Conservation (phyloP, 2,329 filamentous ascomycete genomes). For the Aspergillus fumigatiaffinis region DNA sequence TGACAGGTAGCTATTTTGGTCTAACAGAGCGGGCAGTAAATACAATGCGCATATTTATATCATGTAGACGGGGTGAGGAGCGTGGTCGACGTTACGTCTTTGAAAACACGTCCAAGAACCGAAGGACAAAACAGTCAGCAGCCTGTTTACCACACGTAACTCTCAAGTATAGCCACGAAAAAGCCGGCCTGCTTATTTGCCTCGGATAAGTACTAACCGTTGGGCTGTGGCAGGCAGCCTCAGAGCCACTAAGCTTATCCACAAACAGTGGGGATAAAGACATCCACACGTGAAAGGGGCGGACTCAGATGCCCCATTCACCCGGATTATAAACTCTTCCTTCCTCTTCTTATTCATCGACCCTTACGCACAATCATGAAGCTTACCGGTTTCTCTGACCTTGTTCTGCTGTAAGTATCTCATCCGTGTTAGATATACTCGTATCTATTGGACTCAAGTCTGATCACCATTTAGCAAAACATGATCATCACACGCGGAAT, state of each 20-base stretch:
- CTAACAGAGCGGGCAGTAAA: neutral
- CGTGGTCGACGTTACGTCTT: too few species aligned
- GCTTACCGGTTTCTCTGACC: neutral
- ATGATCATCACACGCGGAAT: conserved; percentile 51
- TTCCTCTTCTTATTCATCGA: neutral
- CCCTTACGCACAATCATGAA: conserved; percentile 1
- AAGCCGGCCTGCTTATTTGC: neutral
- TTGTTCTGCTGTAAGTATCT: neutral
- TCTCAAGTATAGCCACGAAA: neutral
- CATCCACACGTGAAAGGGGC: neutral
- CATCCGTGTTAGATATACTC: neutral
- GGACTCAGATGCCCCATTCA: neutral
- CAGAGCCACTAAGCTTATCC: neutral
- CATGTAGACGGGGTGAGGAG: too few species aligned
- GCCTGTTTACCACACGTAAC: neutral
- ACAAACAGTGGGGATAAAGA: neutral
- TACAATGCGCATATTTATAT: neutral
- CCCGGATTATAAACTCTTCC: neutral
- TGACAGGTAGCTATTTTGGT: neutral
- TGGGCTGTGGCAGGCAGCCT: neutral
- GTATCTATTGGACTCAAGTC: neutral
- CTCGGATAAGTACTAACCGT: neutral
- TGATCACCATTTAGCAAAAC: neutral
- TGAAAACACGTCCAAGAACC: too few species aligned
- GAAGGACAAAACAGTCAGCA: neutral